These are phyloP conservation scores for Botrytis fabae DNA, from an alignment of 2,329 filamentous ascomycete genomes.

Conservation along the genomic window DNA sequence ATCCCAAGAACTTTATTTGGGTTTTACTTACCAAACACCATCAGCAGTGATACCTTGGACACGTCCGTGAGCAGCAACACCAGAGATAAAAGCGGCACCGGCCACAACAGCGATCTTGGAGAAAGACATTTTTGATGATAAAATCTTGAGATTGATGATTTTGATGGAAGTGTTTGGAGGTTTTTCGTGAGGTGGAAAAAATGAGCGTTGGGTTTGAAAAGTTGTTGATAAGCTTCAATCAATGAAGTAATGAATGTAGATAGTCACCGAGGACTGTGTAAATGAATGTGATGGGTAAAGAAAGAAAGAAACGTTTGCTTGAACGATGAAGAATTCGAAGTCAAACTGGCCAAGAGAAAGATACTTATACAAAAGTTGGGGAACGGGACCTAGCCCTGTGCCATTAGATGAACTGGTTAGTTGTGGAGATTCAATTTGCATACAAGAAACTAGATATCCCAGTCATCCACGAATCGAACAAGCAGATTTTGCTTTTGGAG, in stretches of 20 bases:
- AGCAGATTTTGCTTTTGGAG: not conserved
- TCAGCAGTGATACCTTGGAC: constrained; percentile 14
- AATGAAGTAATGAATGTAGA: constrained; percentile 23
- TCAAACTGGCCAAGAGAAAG: not conserved
- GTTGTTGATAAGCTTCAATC: constrained; percentile 17
- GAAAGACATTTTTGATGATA: constrained; percentile 22
- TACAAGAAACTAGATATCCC: not conserved
- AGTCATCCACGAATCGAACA: not conserved
- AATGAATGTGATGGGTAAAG: constrained; percentile 23
- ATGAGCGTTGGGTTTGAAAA: constrained; percentile 3
- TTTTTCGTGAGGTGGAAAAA: not conserved
- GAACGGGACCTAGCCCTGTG: not conserved
- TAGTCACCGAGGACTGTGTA: constrained; percentile 21
- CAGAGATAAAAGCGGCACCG: constrained; percentile 18
- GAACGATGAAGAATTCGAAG: constrained; percentile 1
- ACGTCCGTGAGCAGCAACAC: constrained; percentile 18
- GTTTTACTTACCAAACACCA: constrained; percentile 18
- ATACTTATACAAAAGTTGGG: constrained; percentile 16
- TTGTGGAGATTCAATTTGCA: not conserved
- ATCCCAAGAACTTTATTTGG: not conserved
- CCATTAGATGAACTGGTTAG: constrained; percentile 8
- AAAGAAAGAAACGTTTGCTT: constrained; percentile 19
- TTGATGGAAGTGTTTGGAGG: not conserved
- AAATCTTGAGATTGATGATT: not conserved
- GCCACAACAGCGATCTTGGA: constrained; percentile 20